These are phyloP conservation scores for Oryza meyeriana DNA, from an alignment of 176 grass and related monocot genomes.

Conservation along the genomic window DNA sequence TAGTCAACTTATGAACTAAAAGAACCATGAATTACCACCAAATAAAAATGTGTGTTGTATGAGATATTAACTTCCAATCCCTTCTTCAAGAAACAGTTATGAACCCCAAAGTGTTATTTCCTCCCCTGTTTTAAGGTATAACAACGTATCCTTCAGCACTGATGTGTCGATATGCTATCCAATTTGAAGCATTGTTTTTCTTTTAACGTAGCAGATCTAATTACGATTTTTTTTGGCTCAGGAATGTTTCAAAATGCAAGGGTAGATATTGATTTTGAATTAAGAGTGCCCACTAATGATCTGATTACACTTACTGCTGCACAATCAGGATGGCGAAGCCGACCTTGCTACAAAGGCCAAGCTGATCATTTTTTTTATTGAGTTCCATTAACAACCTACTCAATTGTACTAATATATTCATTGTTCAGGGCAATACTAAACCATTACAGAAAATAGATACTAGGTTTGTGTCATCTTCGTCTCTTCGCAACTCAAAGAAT, in stretches of 20 bases:
- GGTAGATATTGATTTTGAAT: neutral
- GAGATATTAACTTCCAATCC: neutral
- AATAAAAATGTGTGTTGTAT: neutral
- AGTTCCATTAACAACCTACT: slow-evolving; percentile 2
- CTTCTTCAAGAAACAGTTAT: neutral
- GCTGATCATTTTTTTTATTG: neutral
- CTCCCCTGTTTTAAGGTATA: neutral
- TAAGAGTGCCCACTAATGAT: neutral
- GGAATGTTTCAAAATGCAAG: neutral
- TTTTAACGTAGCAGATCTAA: neutral
- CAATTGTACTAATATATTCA: neutral
- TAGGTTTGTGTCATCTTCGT: neutral
- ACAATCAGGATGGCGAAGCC: neutral
- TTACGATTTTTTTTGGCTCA: neutral
- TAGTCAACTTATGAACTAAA: neutral
- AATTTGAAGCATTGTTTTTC: neutral
- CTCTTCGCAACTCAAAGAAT: neutral
- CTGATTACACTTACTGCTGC: slow-evolving; percentile 5
- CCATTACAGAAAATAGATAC: neutral
- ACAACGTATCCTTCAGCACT: neutral
- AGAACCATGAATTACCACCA: neutral
- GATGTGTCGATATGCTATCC: neutral
- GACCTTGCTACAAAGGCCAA: neutral
- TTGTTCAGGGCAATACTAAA: slow-evolving; percentile 23
- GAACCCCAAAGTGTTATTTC: neutral